Percentiles rank a stretch among this genome's conserved stretches.
Conservation (phyloP, 2,329 filamentous ascomycete genomes). For the Pyricularia sp. region DNA sequence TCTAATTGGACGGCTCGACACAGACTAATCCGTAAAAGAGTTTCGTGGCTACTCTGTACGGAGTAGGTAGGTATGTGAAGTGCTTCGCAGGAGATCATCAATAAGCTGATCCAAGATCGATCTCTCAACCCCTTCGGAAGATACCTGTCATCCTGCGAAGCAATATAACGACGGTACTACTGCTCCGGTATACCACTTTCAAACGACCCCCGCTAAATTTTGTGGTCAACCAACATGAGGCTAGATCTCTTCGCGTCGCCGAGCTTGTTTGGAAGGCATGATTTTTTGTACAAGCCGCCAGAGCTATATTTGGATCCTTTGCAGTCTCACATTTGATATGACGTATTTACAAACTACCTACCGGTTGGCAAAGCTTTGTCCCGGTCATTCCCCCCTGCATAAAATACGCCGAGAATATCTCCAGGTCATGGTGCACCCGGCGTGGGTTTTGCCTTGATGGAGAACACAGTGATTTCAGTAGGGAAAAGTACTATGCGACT, state of each 20-base stretch:
- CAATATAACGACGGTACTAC: no score
- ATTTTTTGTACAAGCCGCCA: neutral
- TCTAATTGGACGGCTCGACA: neutral
- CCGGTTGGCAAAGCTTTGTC: neutral
- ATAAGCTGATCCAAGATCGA: no score
- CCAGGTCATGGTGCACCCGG: neutral
- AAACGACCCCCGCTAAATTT: neutral
- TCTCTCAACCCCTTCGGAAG: no score
- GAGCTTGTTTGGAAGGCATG: neutral
- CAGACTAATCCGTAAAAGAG: neutral
- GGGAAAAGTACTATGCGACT: neutral
- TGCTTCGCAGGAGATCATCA: no score
- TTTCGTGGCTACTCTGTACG: no score
- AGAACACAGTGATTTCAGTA: neutral
- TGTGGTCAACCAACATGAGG: neutral
- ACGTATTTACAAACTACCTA: neutral
- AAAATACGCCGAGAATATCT: neutral
- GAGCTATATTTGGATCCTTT: neutral
- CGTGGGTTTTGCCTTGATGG: neutral
- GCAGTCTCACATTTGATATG: neutral
- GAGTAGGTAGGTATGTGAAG: no score
- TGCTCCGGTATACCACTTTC: no score
- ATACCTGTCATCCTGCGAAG: no score
- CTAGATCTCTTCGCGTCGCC: neutral
- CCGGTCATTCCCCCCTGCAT: neutral